phyloP scores from a whole-genome alignment of 2,329 filamentous ascomycete genomes.

The Ascochyta clinopodiicola region DNA sequence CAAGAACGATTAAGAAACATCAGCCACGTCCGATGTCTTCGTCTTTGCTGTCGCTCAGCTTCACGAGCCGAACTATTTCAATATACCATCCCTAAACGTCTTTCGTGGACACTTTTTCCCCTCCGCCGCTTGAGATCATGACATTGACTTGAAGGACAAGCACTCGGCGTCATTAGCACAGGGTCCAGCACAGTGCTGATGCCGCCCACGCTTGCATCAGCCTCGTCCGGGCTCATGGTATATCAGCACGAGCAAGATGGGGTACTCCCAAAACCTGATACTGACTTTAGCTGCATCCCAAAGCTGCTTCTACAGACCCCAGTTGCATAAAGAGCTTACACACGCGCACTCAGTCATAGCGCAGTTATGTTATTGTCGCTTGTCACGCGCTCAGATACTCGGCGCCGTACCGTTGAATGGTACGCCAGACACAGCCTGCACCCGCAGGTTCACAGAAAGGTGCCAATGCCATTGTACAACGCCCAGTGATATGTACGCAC shows the following conservation, averaged over 20 bases:
- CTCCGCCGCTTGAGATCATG: not conserved
- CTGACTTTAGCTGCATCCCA: not conserved
- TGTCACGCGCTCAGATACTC: not conserved
- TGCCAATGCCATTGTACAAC: not conserved
- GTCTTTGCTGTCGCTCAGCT: slow-evolving; percentile 4
- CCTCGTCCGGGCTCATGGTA: not conserved
- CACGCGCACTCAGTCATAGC: not conserved
- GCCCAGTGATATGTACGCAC: not conserved
- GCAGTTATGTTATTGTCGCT: slow-evolving; percentile 2
- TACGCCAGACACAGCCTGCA: not conserved
- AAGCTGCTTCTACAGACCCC: not conserved
- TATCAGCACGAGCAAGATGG: slow-evolving; percentile 1
- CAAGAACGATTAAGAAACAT: not conserved
- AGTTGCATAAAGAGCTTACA: not conserved
- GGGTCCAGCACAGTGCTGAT: slow-evolving; percentile 2
- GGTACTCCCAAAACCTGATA: slow-evolving; percentile 1
- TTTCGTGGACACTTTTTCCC: not conserved
- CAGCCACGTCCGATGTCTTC: not conserved
- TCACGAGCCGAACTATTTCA: not conserved
- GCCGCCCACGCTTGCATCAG: not conserved
- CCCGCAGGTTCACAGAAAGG: not conserved
- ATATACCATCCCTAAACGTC: not conserved
- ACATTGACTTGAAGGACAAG: not conserved
- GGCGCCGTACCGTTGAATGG: not conserved
- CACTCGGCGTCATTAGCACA: slow-evolving; percentile 1